Percentiles rank a stretch among this genome's conserved stretches.
phyloP scores from a whole-genome alignment of 305 asterid genomes.

The Fraxinus xanthoxyloides region DNA sequence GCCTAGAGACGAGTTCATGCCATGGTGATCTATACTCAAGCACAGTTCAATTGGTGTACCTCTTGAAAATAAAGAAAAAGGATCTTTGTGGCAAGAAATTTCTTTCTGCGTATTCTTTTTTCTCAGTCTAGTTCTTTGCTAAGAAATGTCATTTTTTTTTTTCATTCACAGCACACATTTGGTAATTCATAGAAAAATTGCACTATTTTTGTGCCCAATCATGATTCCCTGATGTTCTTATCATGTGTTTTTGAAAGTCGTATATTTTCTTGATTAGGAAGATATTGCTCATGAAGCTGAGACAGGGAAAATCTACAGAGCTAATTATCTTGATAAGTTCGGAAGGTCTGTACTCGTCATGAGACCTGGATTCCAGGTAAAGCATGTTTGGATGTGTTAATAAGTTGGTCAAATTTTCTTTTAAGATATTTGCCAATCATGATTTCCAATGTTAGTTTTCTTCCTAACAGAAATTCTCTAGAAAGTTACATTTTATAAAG shows the following conservation, averaged over 20 bases:
- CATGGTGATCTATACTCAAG: background rate
- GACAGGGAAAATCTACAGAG: slow-evolving; percentile 52
- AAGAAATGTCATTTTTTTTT: background rate
- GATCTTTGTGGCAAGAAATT: background rate
- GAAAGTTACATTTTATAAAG: background rate
- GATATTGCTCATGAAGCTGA: slow-evolving; percentile 52
- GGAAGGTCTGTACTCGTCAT: slow-evolving; percentile 60
- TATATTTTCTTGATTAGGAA: slow-evolving; percentile 31
- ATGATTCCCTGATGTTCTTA: background rate
- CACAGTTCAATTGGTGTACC: background rate
- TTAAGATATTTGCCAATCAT: background rate
- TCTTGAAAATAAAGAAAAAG: background rate
- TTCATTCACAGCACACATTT: background rate
- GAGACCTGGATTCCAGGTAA: slow-evolving; percentile 60
- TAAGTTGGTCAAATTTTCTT: background rate
- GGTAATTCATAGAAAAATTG: background rate
- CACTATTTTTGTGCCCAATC: background rate
- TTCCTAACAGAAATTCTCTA: background rate
- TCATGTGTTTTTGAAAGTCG: background rate
- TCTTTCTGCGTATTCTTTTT: background rate
- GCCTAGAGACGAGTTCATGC: background rate
- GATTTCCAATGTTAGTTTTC: background rate
- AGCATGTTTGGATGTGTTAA: background rate
- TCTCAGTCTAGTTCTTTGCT: background rate
- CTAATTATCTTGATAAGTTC: slow-evolving; percentile 41